A percentile compares a stretch with the other conserved stretches of the same genome.
These are phyloP conservation scores for Sextonia rubra DNA, from an alignment of 164 flowering plant species.

Conservation along the genomic window DNA sequence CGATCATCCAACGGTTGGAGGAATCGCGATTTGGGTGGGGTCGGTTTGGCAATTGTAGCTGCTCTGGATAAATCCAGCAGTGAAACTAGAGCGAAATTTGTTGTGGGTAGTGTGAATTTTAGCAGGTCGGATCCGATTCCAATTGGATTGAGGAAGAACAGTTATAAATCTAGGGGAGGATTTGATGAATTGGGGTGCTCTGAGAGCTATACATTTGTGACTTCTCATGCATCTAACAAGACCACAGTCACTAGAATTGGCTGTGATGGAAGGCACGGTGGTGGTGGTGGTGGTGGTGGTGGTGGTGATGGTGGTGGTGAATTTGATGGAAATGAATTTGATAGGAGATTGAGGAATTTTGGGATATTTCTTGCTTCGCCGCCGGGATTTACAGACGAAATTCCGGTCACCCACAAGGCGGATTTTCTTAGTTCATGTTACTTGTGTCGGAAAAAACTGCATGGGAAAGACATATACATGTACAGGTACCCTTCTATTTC, in stretches of 20 bases:
- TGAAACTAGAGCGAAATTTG: slow-evolving; percentile 21
- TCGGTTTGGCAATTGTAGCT: slow-evolving; percentile 43
- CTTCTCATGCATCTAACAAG: slow-evolving; percentile 33
- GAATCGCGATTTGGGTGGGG: slow-evolving; percentile 22
- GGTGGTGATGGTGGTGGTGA: neutral
- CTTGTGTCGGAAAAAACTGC: slow-evolving; percentile 10
- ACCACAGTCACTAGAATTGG: slow-evolving; percentile 32
- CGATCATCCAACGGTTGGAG: slow-evolving; percentile 33
- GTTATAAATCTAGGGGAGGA: slow-evolving; percentile 11
- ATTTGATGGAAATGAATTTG: neutral
- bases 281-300: neutral
- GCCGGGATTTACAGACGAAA: neutral
- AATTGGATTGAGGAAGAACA: slow-evolving; percentile 16
- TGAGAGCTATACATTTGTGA: slow-evolving; percentile 44
- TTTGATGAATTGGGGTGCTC: slow-evolving; percentile 19
- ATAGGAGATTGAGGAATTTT: neutral
- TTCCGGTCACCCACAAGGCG: neutral
- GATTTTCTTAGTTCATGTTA: slow-evolving; percentile 11
- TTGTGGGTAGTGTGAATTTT: slow-evolving; percentile 22
- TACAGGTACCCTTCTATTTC: slow-evolving; percentile 7
- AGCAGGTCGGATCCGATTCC: slow-evolving; percentile 40
- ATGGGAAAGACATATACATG: slow-evolving; percentile 15
- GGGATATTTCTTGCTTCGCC: slow-evolving; percentile 8
- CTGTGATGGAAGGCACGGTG: slow-evolving; percentile 18
- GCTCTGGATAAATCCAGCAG: slow-evolving; percentile 38